A percentile compares a stretch with the other conserved stretches of the same genome.
Conservation (phyloP, 768 basidiomycete species). For the Rhodosporidiobolus sp. region DNA sequence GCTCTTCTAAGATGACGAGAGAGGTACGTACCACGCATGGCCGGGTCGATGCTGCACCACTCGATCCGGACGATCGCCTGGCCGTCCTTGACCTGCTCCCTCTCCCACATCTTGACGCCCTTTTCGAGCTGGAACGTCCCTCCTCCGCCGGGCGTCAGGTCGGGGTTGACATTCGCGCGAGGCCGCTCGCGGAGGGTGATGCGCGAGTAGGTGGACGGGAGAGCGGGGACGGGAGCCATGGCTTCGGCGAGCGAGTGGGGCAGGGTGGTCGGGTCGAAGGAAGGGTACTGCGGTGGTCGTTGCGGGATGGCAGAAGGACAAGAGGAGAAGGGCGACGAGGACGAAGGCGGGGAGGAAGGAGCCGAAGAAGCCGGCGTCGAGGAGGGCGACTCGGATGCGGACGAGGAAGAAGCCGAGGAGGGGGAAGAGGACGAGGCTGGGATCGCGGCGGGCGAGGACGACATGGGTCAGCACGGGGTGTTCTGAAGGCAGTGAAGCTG, state of each 20-base stretch:
- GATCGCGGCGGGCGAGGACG: background rate
- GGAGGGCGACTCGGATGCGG: background rate
- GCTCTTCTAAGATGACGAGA: background rate
- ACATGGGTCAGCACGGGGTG: background rate
- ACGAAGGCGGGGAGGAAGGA: background rate
- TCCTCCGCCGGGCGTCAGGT: conserved; percentile 7
- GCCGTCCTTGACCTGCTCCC: conserved; percentile 50
- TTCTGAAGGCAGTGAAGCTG: no score
- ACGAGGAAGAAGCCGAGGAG: background rate
- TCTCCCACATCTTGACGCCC: conserved; percentile 38
- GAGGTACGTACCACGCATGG: conserved; percentile 63
- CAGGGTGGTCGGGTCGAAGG: background rate
- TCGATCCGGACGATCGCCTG: conserved; percentile 70
- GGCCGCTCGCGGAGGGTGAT: conserved; percentile 76
- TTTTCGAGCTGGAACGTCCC: conserved; percentile 64
- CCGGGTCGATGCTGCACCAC: conserved; percentile 79
- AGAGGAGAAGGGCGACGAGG: background rate
- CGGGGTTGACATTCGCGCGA: conserved; percentile 60
- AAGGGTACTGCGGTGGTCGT: background rate
- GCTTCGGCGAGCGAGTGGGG: background rate
- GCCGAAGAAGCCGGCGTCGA: conserved; percentile 1
- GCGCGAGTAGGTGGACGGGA: conserved; percentile 31
- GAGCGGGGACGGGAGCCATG: conserved; percentile 18
- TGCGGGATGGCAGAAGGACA: background rate
- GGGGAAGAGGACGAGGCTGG: background rate